phyloP scores from a whole-genome alignment of 1,284 basidiomycete species.

The Melampsora americana region DNA sequence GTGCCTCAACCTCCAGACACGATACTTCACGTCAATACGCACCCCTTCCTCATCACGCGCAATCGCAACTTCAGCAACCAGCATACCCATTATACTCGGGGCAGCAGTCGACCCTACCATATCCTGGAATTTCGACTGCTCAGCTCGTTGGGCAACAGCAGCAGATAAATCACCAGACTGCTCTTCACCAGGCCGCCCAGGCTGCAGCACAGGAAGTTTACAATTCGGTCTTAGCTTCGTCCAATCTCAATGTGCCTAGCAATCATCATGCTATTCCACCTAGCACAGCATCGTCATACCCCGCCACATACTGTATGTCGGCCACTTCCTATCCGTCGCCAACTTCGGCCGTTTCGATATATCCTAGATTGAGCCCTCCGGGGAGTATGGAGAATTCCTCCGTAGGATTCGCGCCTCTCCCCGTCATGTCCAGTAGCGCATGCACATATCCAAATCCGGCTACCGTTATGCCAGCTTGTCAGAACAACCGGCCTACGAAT shows the following conservation, averaged over 20 bases:
- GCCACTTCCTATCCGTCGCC: neutral
- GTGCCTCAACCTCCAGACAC: neutral
- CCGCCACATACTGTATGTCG: constrained; percentile 2
- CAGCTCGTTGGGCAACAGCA: constrained; percentile 42
- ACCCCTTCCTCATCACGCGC: constrained; percentile 32
- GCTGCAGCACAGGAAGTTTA: constrained; percentile 28
- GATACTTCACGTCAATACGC: constrained; percentile 11
- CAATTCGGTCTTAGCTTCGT: constrained; percentile 19
- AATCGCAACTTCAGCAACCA: constrained; percentile 10
- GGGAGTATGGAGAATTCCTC: too few relatives aligned
- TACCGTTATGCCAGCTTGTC: too few relatives aligned
- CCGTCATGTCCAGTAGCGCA: too few relatives aligned
- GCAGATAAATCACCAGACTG: constrained; percentile 26
- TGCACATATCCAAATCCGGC: too few relatives aligned
- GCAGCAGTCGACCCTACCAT: constrained; percentile 7
- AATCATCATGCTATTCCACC: too few relatives aligned
- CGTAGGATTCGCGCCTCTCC: too few relatives aligned
- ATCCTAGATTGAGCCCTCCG: neutral
- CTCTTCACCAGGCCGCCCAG: constrained; percentile 24
- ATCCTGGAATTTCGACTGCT: constrained; percentile 9
- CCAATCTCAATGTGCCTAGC: too few relatives aligned
- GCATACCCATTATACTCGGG: neutral
- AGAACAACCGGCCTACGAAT: too few relatives aligned
- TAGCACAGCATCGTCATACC: neutral
- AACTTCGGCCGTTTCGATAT: neutral